Percentiles rank a stretch among this genome's conserved stretches.
phyloP scores from a whole-genome alignment of 768 basidiomycete genomes.

The Kwoniella newhampshirensis region DNA sequence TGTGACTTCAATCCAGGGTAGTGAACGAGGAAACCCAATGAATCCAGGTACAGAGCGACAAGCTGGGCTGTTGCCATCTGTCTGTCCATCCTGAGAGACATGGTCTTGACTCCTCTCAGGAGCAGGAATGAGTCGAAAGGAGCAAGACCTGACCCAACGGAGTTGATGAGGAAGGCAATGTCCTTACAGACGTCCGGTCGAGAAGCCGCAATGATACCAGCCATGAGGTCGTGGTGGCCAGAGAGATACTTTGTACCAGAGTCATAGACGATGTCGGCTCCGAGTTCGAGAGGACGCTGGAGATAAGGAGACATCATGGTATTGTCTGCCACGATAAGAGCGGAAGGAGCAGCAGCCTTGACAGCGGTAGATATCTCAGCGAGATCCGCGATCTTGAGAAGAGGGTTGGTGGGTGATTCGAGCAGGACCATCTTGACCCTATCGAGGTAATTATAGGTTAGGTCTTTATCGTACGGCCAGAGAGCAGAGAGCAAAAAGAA shows the following conservation, averaged over 20 bases:
- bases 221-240: conserved; percentile 99
- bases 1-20: conserved; percentile 86
- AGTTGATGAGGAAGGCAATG: conserved; percentile 87
- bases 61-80: conserved; percentile 78
- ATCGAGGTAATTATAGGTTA: too few species aligned
- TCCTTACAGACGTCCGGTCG: conserved; percentile 85
- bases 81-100: conserved; percentile 92
- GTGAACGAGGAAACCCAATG: conserved; percentile 82
- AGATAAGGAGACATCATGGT: conserved; percentile 99
- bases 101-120: conserved; percentile 90
- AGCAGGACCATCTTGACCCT: conserved; percentile 79
- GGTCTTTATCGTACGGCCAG: conserved; percentile 22
- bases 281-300: conserved; percentile 90
- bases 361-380: conserved; percentile 77
- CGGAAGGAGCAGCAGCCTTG: conserved; percentile 58
- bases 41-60: conserved; percentile 81
- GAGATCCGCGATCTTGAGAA: conserved; percentile 91
- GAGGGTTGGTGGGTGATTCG: conserved; percentile 95
- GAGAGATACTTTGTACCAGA: conserved; percentile 96
- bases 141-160: conserved; percentile 87
- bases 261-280: conserved; percentile 96
- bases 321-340: conserved; percentile 65
- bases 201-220: conserved; percentile 89
- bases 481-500: not conserved
- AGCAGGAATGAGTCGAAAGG: conserved; percentile 97